Evolutionary conservation across 495 filamentous ascomycete genomes (phyloP), one percentile per base, ranked within the genome.

Genomic region (Wilcoxina mikolae): DNA sequence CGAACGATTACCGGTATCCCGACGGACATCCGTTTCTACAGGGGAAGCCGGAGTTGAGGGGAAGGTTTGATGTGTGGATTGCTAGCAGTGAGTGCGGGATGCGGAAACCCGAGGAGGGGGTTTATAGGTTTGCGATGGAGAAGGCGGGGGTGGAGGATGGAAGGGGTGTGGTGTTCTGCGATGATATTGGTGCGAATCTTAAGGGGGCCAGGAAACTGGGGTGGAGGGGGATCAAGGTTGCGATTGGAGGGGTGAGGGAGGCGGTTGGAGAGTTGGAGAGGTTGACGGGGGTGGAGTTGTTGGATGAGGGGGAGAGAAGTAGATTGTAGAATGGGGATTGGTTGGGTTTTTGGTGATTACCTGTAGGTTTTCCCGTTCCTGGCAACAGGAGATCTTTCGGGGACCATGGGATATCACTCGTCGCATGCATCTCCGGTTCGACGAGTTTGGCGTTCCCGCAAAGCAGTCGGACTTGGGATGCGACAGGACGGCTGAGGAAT

Each of bases 151-250:
- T 72, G 66, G 56, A 76, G 75, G 68, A 69, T 56, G 69, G 84
- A 0, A 73, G 71, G 9, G 85, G 95, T 50, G 70, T 94, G 44
- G 71, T 94, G 17, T 96, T 98, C 68, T 67, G 95, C 47, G 91
- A 98, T 72, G 91, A 98, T 69, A 96, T 98, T 64, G 91, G 91
- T 0, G 79, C 85, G 71, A 98, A 98, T 67, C 67, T 95, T 60
- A 90, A 87, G 71, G 78, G 75, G 10, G 91, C 82, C 10, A 87
- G 75, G 71, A 72, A 69, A 50, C 67, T 78, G 10, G 91, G 91
- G 24, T 82, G 96, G 67, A 69, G 74, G 54, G 95, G 89, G 1
- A 74, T 98, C 56, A 93, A 83, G 65, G 91, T 96, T 2, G 71
- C 75, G 5, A 70, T 95, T 27, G 89, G 89, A 26, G 79, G 72